Evolutionary conservation across 2,329 filamentous ascomycete genomes (phyloP), one percentile per base, ranked within the genome.

Genomic region (Verticillium tricorpus): DNA sequence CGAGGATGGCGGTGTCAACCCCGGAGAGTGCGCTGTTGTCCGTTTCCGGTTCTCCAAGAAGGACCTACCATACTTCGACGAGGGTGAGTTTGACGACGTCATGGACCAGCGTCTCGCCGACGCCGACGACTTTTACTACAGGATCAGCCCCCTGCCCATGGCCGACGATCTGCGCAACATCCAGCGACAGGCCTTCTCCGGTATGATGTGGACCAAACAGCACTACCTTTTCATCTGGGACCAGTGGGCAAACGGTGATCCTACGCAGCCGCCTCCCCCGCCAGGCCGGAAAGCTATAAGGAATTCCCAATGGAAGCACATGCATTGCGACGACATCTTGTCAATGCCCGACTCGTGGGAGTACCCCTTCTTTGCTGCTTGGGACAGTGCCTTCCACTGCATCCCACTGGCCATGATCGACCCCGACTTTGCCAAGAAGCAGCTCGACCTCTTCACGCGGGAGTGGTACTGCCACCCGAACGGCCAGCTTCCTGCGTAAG

Each of bases 401-500:
- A 97, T 98, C 68, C 92, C 93, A 0, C 78, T 98, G 64, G 91
- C 95, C 45, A 97, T 98, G 93, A 93, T 98, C 65, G 94, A 98
- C 70, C 95, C 94, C 0, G 94, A 97, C 52, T 97, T 97, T 70
- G 93, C 94, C 61, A 98, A 98, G 85, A 97, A 97, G 80, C 94
- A 98, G 77, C 87, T 98, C 58, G 95, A 98, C 73, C 79, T 98
- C 52, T 94, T 98, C 73, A 98, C 94, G 2, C 85, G 94, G 70
- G 95, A 98, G 79, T 98, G 94, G 95, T 98, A 97, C 80, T 97
- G 95, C 85, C 94, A 98, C 76, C 94, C 94, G 17, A 98, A 98
- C 70, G 95, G 94, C 56, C 94, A 98, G 76, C 80, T 98, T 40
- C 92, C 93, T 58, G 93, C 94, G 69, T 95, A 89, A 73, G 81